A percentile compares a stretch with the other conserved stretches of the same genome.
Evolutionary conservation across 2,329 filamentous ascomycete species (phyloP).

Genomic region (Trichoderma atroviride): DNA sequence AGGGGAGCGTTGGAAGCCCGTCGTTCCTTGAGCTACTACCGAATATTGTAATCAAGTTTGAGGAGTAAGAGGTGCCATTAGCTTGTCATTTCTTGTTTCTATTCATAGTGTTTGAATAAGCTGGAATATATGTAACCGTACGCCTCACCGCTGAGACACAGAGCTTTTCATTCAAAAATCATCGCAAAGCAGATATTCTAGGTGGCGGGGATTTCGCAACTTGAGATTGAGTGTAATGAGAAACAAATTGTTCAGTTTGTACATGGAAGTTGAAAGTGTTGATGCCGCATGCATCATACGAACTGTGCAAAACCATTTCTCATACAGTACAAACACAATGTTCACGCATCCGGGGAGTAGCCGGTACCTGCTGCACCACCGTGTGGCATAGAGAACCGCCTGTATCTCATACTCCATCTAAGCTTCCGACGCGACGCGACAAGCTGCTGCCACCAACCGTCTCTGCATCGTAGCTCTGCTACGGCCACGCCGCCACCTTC

Average conservation of each 20-base stretch:
- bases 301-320: neutral
- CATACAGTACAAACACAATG: neutral
- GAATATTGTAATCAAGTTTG: constrained; percentile 29
- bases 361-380: neutral
- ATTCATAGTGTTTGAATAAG: neutral
- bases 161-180: too few relatives aligned
- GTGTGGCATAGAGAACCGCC: neutral
- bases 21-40: constrained; percentile 31
- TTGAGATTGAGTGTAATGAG: too few relatives aligned
- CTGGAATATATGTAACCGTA: neutral
- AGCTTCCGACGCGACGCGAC: constrained; percentile 8
- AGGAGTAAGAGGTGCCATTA: neutral
- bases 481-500: neutral
- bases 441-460: neutral
- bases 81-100: too few relatives aligned
- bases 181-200: too few relatives aligned
- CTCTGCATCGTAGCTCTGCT: neutral
- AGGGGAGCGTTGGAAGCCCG: constrained; percentile 26
- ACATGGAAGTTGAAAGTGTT: too few relatives aligned
- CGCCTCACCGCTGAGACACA: too few relatives aligned
- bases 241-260: too few relatives aligned
- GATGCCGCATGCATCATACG: too few relatives aligned
- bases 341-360: neutral
- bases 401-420: neutral
- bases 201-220: too few relatives aligned